Evolutionary conservation across 1,284 basidiomycete genomes (phyloP).

Genomic region (Trametes polyzona): DNA sequence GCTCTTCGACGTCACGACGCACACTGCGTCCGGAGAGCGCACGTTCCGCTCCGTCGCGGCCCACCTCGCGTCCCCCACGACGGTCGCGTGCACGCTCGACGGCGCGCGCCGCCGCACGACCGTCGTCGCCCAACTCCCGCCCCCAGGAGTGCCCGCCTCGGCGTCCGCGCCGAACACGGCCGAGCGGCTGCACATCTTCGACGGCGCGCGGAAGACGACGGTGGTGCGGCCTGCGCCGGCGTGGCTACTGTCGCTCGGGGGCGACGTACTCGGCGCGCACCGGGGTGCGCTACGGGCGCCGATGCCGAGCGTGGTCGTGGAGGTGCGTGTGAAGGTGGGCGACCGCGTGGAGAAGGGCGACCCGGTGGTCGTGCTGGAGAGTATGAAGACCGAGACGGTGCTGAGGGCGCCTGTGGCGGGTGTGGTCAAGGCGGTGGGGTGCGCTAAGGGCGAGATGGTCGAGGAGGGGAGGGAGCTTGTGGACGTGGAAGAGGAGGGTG

Average conservation of each 20-base stretch:
- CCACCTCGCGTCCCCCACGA: constrained; percentile 52
- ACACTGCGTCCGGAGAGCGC: constrained; percentile 37
- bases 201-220: constrained; percentile 58
- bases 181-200: constrained; percentile 77
- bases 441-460: constrained; percentile 84
- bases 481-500: constrained; percentile 50
- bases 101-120: constrained; percentile 57
- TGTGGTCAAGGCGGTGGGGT: constrained; percentile 72
- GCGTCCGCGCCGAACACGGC: constrained; percentile 49
- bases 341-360: constrained; percentile 83
- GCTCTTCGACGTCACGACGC: constrained; percentile 60
- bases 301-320: constrained; percentile 91
- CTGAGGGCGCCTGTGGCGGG: constrained; percentile 73
- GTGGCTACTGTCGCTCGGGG: constrained; percentile 67
- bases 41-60: constrained; percentile 58
- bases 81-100: constrained; percentile 54
- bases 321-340: constrained; percentile 78
- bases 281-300: constrained; percentile 72
- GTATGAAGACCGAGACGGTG: constrained; percentile 96
- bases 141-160: constrained; percentile 53
- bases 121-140: constrained; percentile 69
- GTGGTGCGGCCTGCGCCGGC: constrained; percentile 64
- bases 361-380: constrained; percentile 84
- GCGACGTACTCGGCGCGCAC: constrained; percentile 49
- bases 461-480: constrained; percentile 85